These are phyloP conservation scores for Sporothrix mexicana DNA, from an alignment of 2,329 filamentous ascomycete species.

Conservation along the genomic window DNA sequence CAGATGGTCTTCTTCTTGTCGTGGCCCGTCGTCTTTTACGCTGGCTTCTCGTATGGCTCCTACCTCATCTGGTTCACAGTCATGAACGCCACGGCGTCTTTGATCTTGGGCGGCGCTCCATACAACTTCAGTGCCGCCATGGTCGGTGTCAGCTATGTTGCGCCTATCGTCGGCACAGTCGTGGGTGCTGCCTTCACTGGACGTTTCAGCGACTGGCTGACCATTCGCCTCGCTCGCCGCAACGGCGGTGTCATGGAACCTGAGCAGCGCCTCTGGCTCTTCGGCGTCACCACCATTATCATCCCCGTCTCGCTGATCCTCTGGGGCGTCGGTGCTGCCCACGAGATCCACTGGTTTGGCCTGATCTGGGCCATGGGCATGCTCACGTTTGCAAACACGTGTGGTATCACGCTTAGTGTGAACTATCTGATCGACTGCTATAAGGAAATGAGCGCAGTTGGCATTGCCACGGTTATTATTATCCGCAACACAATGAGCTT, in stretches of 20 bases:
- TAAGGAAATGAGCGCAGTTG: conserved; percentile 42
- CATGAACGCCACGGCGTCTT: conserved; percentile 40
- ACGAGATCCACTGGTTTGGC: conserved; percentile 51
- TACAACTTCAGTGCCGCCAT: conserved; percentile 39
- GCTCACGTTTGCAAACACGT: conserved; percentile 48
- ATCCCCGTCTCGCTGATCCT: conserved; percentile 49
- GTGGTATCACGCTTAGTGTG: conserved; percentile 49
- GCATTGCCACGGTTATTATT: conserved; percentile 40
- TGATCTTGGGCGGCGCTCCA: conserved; percentile 38
- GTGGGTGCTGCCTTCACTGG: conserved; percentile 39
- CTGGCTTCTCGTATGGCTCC: conserved; percentile 42
- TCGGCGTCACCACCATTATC: conserved; percentile 39
- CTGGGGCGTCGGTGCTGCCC: conserved; percentile 56
- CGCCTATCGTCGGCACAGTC: conserved; percentile 39
- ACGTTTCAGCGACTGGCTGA: conserved; percentile 37
- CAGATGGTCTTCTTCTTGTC: conserved; percentile 33
- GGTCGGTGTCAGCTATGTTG: conserved; percentile 39
- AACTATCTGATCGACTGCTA: conserved; percentile 52
- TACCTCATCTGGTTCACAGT: conserved; percentile 43
- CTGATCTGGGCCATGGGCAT: conserved; percentile 50
- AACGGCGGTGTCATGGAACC: conserved; percentile 48
- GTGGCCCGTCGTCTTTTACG: conserved; percentile 35
- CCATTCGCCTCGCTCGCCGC: conserved; percentile 46
- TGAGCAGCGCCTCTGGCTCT: conserved; percentile 43
- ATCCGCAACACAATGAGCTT: conserved; percentile 43